phyloP scores from a whole-genome alignment of 495 filamentous ascomycete species.

The Mycothermus thermophilus region DNA sequence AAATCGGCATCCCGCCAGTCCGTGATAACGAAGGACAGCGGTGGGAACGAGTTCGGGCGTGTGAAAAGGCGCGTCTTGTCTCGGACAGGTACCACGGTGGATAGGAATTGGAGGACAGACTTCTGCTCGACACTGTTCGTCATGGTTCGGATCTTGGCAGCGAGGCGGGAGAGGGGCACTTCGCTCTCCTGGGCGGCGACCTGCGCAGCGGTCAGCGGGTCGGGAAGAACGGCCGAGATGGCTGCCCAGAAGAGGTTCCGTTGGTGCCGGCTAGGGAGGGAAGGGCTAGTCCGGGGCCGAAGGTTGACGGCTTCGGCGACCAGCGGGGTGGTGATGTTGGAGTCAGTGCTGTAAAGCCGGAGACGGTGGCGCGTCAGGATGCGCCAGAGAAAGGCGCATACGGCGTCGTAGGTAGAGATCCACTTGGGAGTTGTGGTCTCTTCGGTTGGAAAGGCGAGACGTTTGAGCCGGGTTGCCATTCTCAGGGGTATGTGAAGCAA shows the following conservation, averaged over 20 bases:
- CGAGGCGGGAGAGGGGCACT: slow-evolving; percentile 23
- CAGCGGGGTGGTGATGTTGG: slow-evolving; percentile 12
- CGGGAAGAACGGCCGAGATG: slow-evolving; percentile 9
- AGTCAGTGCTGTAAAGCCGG: slow-evolving; percentile 16
- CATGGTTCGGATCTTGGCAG: slow-evolving; percentile 24
- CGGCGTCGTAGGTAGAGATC: slow-evolving; percentile 34
- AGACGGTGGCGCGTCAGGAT: slow-evolving; percentile 21
- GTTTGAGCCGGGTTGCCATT: slow-evolving; percentile 28
- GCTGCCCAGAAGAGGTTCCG: slow-evolving; percentile 24
- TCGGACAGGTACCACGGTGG: slow-evolving; percentile 20
- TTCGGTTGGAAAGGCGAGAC: slow-evolving; percentile 16
- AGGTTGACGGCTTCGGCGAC: slow-evolving; percentile 27
- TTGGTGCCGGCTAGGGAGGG: slow-evolving; percentile 18
- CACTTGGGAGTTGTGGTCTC: slow-evolving; percentile 12
- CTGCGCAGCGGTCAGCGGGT: slow-evolving; percentile 17
- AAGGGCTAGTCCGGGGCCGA: slow-evolving; percentile 22
- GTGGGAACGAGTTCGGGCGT: slow-evolving; percentile 18
- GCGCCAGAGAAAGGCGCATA: slow-evolving; percentile 27
- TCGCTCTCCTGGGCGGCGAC: slow-evolving; percentile 17
- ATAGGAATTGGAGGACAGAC: slow-evolving; percentile 15
- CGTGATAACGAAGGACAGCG: slow-evolving; percentile 15
- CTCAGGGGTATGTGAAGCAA: slow-evolving; percentile 31
- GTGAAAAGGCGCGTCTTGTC: slow-evolving; percentile 24
- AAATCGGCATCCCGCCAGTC: slow-evolving; percentile 20
- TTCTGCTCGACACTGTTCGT: slow-evolving; percentile 24